Evolutionary conservation across 495 filamentous ascomycete species (phyloP).

Genomic region (Xylaria palmicola): DNA sequence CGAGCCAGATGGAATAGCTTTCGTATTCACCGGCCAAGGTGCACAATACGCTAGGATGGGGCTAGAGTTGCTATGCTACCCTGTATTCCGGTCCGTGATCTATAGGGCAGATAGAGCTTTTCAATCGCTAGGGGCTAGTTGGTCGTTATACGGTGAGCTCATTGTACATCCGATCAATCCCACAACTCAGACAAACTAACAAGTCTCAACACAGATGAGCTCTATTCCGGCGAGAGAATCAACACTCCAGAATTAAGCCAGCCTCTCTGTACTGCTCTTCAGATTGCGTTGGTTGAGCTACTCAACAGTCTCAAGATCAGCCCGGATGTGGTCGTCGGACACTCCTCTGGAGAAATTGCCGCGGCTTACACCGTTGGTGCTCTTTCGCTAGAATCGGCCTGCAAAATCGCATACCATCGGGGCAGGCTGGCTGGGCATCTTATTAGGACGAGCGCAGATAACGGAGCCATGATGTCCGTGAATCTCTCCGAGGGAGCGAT

Average conservation of each 20-base stretch:
- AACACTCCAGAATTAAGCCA: constrained; percentile 37
- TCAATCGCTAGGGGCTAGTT: constrained; percentile 24
- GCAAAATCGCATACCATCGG: constrained; percentile 46
- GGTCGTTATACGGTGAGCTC: constrained; percentile 32
- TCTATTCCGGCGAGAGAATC: constrained; percentile 28
- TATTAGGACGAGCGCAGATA: constrained; percentile 15
- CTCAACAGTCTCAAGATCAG: constrained; percentile 45
- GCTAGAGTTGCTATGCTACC: background rate
- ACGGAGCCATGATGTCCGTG: constrained; percentile 43
- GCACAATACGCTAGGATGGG: background rate
- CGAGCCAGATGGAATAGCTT: background rate
- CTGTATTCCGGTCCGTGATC: constrained; percentile 8
- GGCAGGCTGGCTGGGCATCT: constrained; percentile 28
- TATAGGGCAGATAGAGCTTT: constrained; percentile 25
- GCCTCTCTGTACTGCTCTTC: constrained; percentile 41
- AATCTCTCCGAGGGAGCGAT: constrained; percentile 24
- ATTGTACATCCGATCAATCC: constrained; percentile 14
- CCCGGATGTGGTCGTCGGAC: constrained; percentile 48
- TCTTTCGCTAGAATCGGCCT: constrained; percentile 40
- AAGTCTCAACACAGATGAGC: constrained; percentile 15
- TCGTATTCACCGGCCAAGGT: background rate
- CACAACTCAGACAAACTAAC: background rate
- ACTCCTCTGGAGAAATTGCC: constrained; percentile 59
- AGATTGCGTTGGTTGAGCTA: constrained; percentile 49
- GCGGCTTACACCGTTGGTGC: constrained; percentile 40